Conservation (phyloP, 768 basidiomycete genomes). For the Leccinum subtestaceum region DNA sequence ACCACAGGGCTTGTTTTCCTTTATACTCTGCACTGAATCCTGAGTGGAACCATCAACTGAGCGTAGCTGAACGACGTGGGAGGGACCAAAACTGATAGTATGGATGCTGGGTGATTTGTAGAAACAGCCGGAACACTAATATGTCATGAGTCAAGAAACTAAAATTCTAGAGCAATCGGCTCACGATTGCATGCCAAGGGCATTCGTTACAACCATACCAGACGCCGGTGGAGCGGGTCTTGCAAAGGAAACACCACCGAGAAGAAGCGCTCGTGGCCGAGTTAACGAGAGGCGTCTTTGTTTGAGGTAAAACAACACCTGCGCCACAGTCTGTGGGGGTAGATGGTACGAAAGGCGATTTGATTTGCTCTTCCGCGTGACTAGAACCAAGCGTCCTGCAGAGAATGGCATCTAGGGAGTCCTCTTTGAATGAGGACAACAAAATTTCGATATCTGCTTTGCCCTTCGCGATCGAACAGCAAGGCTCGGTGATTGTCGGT, state of each 20-base stretch:
- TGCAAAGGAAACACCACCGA: slow-evolving; percentile 34
- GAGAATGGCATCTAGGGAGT: slow-evolving; percentile 51
- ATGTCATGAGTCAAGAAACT: slow-evolving; percentile 8
- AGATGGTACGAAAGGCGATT: neutral
- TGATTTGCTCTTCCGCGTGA: neutral
- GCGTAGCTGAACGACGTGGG: slow-evolving; percentile 27
- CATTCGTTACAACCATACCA: slow-evolving; percentile 35
- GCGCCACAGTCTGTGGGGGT: neutral
- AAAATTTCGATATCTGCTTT: slow-evolving; percentile 49
- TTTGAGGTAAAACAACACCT: neutral
- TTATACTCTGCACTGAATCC: neutral
- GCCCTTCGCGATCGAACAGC: slow-evolving; percentile 45
- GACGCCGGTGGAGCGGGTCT: slow-evolving; percentile 22
- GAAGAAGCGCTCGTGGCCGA: neutral
- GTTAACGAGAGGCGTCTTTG: neutral
- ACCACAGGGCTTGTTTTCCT: neutral
- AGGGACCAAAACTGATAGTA: slow-evolving; percentile 32
- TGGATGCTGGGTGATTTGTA: slow-evolving; percentile 26
- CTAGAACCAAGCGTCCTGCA: slow-evolving; percentile 33
- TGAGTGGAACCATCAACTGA: neutral
- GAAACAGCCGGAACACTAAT: slow-evolving; percentile 29
- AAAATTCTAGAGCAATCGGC: slow-evolving; percentile 1
- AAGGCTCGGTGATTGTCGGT: slow-evolving; percentile 17
- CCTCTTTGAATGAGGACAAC: slow-evolving; percentile 49
- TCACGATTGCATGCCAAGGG: slow-evolving; percentile 31